phyloP scores from a whole-genome alignment of 176 grass and related monocot species.

The Phragmites australis region DNA sequence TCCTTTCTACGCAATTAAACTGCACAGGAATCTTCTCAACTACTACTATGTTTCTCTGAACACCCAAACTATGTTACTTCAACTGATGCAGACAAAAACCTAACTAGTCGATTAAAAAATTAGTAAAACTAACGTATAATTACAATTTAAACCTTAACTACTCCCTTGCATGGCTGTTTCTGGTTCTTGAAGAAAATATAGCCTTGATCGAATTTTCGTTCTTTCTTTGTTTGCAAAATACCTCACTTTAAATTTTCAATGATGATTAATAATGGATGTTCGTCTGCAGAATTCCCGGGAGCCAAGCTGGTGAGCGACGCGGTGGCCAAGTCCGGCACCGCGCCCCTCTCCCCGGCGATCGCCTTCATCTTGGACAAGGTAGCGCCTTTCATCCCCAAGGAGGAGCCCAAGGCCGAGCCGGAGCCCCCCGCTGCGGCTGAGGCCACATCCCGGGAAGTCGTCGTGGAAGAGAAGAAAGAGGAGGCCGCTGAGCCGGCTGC shows the following conservation, averaged over 20 bases:
- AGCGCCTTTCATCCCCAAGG: constrained; percentile 66
- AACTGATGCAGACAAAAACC: not conserved
- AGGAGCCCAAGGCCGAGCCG: constrained; percentile 53
- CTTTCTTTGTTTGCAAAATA: too few species aligned
- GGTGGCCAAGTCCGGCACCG: constrained; percentile 61
- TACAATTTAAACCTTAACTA: not conserved
- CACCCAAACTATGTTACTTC: not conserved
- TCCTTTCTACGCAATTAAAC: not conserved
- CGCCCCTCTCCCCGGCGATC: constrained; percentile 55
- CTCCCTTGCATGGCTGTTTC: not conserved
- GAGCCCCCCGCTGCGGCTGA: constrained; percentile 32
- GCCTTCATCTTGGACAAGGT: constrained; percentile 85
- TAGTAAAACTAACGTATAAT: not conserved
- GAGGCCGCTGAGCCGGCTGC: constrained; percentile 34
- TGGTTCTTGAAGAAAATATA: not conserved
- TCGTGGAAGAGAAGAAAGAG: constrained; percentile 54
- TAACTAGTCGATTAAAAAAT: too few species aligned
- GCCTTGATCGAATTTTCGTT: too few species aligned
- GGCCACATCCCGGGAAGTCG: constrained; percentile 46
- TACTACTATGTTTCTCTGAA: constrained; percentile 29
- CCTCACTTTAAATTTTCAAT: not conserved
- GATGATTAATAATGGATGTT: not conserved
- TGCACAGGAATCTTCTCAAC: constrained; percentile 30
- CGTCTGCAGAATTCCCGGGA: constrained; percentile 68
- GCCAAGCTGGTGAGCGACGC: constrained; percentile 82